Conservation (phyloP, 306 rosid species). For the Pterocarpus santalinus region DNA sequence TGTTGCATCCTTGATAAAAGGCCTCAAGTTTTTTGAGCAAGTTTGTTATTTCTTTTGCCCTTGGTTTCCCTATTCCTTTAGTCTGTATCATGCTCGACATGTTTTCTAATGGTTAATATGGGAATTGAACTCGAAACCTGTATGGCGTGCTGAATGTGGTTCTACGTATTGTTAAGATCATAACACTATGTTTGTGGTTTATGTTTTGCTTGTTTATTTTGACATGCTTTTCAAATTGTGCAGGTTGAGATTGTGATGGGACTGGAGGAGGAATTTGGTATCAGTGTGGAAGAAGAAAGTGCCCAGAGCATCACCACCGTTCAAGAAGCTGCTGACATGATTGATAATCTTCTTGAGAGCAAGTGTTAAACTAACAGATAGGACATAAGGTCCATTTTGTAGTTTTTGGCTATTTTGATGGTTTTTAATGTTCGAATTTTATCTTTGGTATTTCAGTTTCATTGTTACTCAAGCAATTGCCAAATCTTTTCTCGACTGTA, state of each 20-base stretch:
- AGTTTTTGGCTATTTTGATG: slow-evolving; percentile 19
- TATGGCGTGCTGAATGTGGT: background rate
- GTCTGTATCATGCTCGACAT: background rate
- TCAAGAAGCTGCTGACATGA: slow-evolving; percentile 95
- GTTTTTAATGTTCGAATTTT: background rate
- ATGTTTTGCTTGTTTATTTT: slow-evolving; percentile 22
- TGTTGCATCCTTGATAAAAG: slow-evolving; percentile 3
- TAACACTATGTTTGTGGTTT: background rate
- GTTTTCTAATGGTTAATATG: background rate
- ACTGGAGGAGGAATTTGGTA: slow-evolving; percentile 88
- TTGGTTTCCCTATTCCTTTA: background rate
- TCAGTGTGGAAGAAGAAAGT: slow-evolving; percentile 82
- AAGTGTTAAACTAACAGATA: slow-evolving; percentile 54
- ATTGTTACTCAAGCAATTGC: slow-evolving; percentile 44
- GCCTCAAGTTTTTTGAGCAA: background rate
- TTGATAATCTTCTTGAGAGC: slow-evolving; percentile 69
- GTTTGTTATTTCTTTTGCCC: background rate
- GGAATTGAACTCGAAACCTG: background rate
- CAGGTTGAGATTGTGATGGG: slow-evolving; percentile 99
- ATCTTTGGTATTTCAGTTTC: slow-evolving; percentile 29
- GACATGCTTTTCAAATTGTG: slow-evolving; percentile 3
- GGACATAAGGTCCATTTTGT: slow-evolving; percentile 29
- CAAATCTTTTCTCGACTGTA: slow-evolving; percentile 31
- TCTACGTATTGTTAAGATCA: background rate
- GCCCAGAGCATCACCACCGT: slow-evolving; percentile 92